Percentiles rank a stretch among this genome's conserved stretches.
phyloP scores from a whole-genome alignment of 225 moss, liverwort and hornwort species.

The Pseudoscleropodium purum region DNA sequence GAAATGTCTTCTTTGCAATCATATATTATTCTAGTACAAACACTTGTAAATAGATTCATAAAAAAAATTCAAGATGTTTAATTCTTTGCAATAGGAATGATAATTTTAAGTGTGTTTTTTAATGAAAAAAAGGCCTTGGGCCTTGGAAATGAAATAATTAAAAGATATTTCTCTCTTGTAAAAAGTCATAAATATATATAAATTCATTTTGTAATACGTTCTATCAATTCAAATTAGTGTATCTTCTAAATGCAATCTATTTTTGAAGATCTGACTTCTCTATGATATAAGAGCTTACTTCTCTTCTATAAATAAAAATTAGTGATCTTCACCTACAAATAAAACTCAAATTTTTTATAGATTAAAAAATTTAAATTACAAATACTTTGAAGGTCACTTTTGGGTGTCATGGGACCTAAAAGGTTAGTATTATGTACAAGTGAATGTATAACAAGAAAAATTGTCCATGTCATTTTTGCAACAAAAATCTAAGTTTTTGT shows the following conservation, averaged over 20 bases:
- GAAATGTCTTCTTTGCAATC: too few species aligned
- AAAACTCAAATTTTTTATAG: background rate
- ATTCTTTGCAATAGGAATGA: background rate
- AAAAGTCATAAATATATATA: too few species aligned
- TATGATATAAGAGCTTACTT: too few species aligned
- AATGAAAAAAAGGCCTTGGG: too few species aligned
- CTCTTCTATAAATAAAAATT: too few species aligned
- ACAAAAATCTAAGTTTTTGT: background rate
- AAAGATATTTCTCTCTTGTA: background rate
- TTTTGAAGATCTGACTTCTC: too few species aligned
- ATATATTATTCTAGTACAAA: background rate
- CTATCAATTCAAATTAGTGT: too few species aligned
- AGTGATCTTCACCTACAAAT: too few species aligned
- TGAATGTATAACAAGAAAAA: background rate
- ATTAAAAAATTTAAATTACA: background rate
- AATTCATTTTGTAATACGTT: background rate
- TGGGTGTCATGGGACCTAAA: background rate
- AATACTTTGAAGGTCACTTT: background rate
- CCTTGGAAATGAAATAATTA: too few species aligned
- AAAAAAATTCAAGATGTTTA: background rate
- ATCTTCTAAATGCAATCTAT: too few species aligned
- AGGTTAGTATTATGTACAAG: background rate
- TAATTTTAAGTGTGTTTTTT: background rate
- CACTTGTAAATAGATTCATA: fast-evolving
- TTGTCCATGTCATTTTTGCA: background rate